Percentiles rank a stretch among this genome's conserved stretches.
These are phyloP conservation scores for Fraxinus greggii DNA, from an alignment of 305 asterid genomes.

Conservation along the genomic window DNA sequence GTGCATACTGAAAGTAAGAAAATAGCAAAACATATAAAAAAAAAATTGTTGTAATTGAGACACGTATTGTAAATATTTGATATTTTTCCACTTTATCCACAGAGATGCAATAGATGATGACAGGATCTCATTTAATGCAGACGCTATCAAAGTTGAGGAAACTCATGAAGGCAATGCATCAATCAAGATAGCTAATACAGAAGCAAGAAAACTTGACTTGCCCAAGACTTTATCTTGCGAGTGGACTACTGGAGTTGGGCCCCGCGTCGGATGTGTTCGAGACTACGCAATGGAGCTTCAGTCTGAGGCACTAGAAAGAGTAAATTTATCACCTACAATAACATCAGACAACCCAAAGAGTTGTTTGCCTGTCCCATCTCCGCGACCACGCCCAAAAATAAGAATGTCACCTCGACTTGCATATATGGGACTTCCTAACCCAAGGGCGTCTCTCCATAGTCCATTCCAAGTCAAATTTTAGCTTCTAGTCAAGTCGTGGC, in stretches of 20 bases:
- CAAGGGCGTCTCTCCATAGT: conserved; percentile 30
- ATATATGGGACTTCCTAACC: conserved; percentile 60
- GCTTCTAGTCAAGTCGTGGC: neutral
- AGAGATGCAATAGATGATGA: conserved; percentile 47
- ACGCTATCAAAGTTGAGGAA: neutral
- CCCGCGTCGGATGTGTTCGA: conserved; percentile 66
- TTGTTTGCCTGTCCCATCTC: conserved; percentile 51
- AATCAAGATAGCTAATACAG: conserved; percentile 23
- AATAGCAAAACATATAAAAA: neutral
- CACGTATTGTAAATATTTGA: neutral
- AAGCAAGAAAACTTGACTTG: conserved; percentile 36
- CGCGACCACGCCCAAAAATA: conserved; percentile 51
- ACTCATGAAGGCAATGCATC: neutral
- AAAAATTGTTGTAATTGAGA: neutral
- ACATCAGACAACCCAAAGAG: conserved; percentile 20
- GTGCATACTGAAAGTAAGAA: no score
- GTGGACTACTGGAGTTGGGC: conserved; percentile 61
- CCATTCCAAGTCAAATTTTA: neutral
- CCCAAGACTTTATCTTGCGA: conserved; percentile 46
- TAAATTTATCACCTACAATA: conserved; percentile 50
- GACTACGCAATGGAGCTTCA: conserved; percentile 67
- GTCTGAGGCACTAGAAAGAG: conserved; percentile 57
- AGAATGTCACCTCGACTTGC: conserved; percentile 56
- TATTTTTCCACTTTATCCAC: neutral
- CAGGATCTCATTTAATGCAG: conserved; percentile 12